Conservation (phyloP, 768 basidiomycete species). For the Boletales sp. region DNA sequence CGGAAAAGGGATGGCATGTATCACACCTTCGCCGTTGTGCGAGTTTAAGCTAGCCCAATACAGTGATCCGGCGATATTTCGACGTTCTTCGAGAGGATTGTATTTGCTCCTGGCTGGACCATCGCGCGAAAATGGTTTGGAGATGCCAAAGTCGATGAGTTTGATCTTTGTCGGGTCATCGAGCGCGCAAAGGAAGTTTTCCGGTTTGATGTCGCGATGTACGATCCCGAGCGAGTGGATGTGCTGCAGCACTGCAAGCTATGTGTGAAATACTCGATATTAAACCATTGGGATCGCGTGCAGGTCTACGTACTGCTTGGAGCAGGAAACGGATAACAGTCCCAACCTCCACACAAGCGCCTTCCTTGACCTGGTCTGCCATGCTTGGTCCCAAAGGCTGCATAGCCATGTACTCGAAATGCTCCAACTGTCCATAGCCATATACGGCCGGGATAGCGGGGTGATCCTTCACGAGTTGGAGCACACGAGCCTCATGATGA, state of each 20-base stretch:
- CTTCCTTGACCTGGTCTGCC: constrained; percentile 13
- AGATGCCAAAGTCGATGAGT: constrained; percentile 33
- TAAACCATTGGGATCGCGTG: background rate
- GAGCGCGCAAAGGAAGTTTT: constrained; percentile 30
- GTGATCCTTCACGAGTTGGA: constrained; percentile 28
- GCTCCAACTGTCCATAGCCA: constrained; percentile 29
- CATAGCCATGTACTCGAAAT: constrained; percentile 37
- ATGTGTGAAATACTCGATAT: background rate
- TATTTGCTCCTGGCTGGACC: background rate
- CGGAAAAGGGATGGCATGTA: background rate
- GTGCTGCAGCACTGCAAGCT: background rate
- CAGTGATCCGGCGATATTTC: constrained; percentile 28
- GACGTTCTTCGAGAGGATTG: constrained; percentile 16
- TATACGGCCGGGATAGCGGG: constrained; percentile 30
- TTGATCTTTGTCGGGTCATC: constrained; percentile 23
- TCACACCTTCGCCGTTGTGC: constrained; percentile 10
- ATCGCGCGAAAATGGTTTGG: constrained; percentile 7
- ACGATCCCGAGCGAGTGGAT: constrained; percentile 20
- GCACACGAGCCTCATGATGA: constrained; percentile 25
- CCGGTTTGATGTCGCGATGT: constrained; percentile 37
- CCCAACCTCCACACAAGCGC: constrained; percentile 10
- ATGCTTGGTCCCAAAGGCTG: constrained; percentile 10
- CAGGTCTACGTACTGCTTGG: background rate
- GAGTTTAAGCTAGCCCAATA: constrained; percentile 33
- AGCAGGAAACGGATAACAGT: constrained; percentile 14